A percentile compares a stretch with the other conserved stretches of the same genome.
These are phyloP conservation scores for Xylaria grammica DNA, from an alignment of 495 filamentous ascomycete species.

Conservation along the genomic window DNA sequence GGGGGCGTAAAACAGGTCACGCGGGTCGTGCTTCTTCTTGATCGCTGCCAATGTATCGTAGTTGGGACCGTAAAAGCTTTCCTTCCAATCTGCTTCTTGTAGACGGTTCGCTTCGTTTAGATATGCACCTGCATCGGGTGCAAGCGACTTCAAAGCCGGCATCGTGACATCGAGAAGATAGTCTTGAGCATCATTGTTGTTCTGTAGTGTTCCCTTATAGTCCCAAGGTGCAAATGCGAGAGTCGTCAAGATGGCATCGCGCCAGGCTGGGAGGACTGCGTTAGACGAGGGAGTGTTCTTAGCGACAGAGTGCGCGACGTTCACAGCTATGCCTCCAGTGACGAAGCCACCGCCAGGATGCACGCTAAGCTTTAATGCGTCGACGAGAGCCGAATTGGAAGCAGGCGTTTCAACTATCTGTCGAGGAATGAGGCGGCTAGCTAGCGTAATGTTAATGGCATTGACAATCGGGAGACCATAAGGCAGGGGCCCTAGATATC, in stretches of 20 bases:
- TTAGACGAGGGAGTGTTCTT: conserved; percentile 39
- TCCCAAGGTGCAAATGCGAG: conserved; percentile 35
- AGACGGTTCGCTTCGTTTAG: conserved; percentile 55
- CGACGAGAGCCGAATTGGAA: conserved; percentile 16
- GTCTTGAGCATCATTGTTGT: conserved; percentile 34
- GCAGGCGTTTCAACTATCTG: conserved; percentile 47
- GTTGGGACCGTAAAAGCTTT: conserved; percentile 57
- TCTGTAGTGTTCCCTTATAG: conserved; percentile 24
- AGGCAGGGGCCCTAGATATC: conserved; percentile 48
- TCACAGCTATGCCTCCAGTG: conserved; percentile 32
- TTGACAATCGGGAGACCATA: conserved; percentile 39
- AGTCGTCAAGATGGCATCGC: conserved; percentile 33
- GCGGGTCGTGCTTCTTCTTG: conserved; percentile 61
- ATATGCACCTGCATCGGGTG: conserved; percentile 48
- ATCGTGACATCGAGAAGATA: conserved; percentile 40
- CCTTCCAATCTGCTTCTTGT: conserved; percentile 57
- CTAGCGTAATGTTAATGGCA: conserved; percentile 54
- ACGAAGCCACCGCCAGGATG: conserved; percentile 28
- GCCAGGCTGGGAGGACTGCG: conserved; percentile 58
- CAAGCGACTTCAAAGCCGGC: conserved; percentile 40
- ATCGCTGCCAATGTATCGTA: conserved; percentile 49
- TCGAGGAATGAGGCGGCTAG: conserved; percentile 65
- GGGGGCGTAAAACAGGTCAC: conserved; percentile 54
- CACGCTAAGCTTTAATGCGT: conserved; percentile 43
- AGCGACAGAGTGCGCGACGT: conserved; percentile 39